Conservation (phyloP, 371 early-diverging fungal genomes). For the Sporodiniella umbellata region DNA sequence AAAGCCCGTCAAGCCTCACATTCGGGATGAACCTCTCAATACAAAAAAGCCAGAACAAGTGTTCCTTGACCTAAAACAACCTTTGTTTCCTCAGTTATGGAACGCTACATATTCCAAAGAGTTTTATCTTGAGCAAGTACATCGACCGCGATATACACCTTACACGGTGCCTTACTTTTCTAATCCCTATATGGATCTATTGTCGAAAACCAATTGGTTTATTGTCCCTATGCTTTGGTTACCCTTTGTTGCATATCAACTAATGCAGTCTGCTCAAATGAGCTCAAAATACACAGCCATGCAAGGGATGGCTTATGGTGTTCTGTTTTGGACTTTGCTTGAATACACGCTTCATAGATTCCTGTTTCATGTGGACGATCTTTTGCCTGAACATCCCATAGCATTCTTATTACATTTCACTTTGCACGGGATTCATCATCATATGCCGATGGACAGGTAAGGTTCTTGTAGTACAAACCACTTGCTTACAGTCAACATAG, state of each 20-base stretch:
- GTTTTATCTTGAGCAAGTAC: conserved; percentile 88
- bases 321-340: conserved; percentile 75
- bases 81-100: conserved; percentile 87
- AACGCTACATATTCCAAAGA: conserved; percentile 70
- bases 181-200: conserved; percentile 64
- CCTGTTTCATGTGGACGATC: conserved; percentile 87
- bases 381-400: conserved; percentile 79
- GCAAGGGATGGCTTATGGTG: conserved; percentile 55
- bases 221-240: conserved; percentile 86
- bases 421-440: conserved; percentile 96
- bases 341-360: conserved; percentile 89
- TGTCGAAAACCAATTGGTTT: conserved; percentile 91
- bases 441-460: conserved; percentile 91
- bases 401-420: conserved; percentile 78
- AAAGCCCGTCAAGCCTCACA: no score
- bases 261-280: conserved; percentile 22
- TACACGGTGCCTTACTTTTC: conserved; percentile 75
- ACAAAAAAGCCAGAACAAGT: conserved; percentile 31
- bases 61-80: conserved; percentile 83
- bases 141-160: conserved; percentile 71
- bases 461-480: no score
- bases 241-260: conserved; percentile 63
- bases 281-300: background rate
- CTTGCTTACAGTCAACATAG: no score
- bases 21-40: no score